A percentile compares a stretch with the other conserved stretches of the same genome.
Conservation (phyloP, 2,329 filamentous ascomycete genomes). For the Fusarium pseudoanthophilum region DNA sequence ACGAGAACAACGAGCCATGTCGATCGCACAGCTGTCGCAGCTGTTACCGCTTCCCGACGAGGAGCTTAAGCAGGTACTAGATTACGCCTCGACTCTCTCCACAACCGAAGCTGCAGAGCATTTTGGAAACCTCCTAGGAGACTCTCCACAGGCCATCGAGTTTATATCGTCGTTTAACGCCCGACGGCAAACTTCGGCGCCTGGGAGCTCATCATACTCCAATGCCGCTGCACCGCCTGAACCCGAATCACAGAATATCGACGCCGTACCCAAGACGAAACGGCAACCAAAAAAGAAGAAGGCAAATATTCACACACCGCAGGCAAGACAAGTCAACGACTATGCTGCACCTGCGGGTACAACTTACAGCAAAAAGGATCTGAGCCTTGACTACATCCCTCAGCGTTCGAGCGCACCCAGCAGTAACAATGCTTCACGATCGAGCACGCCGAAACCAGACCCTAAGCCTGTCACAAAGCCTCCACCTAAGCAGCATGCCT, state of each 20-base stretch:
- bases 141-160: constrained; percentile 79
- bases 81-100: constrained; percentile 81
- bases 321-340: constrained; percentile 68
- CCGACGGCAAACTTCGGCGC: constrained; percentile 58
- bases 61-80: constrained; percentile 84
- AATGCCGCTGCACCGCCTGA: constrained; percentile 37
- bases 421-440: constrained; percentile 52
- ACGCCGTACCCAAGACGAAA: constrained; percentile 61
- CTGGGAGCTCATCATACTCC: constrained; percentile 35
- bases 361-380: constrained; percentile 79
- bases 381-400: constrained; percentile 78
- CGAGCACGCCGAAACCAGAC: constrained; percentile 49
- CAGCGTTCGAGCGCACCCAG: constrained; percentile 55
- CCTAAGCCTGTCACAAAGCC: constrained; percentile 52
- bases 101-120: constrained; percentile 83
- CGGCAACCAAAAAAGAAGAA: constrained; percentile 67
- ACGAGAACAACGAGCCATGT: constrained; percentile 54
- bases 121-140: constrained; percentile 87
- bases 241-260: constrained; percentile 43
- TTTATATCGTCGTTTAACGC: constrained; percentile 87
- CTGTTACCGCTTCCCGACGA: constrained; percentile 87
- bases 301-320: constrained; percentile 69
- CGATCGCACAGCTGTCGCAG: constrained; percentile 75
- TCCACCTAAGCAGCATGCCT: constrained; percentile 65
- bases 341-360: constrained; percentile 73